phyloP scores from a whole-genome alignment of 805 yeast genomes.

The Ogataea methanolica region DNA sequence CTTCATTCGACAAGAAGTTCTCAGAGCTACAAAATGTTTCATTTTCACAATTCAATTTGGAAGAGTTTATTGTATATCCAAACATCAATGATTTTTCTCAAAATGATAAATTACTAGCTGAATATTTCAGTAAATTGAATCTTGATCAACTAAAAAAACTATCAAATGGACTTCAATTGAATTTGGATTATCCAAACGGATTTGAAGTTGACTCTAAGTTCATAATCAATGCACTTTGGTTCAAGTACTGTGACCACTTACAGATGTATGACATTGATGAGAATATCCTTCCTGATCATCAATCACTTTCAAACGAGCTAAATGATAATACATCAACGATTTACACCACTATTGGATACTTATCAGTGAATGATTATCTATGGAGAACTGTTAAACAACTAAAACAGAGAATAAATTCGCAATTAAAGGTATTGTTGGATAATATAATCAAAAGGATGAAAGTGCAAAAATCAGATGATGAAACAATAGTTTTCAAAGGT shows the following conservation, averaged over 20 bases:
- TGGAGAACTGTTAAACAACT: neutral
- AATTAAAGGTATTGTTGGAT: neutral
- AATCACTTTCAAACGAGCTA: too few relatives aligned
- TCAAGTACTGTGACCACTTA: slow-evolving; percentile 8
- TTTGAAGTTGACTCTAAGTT: slow-evolving; percentile 6
- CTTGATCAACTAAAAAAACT: slow-evolving; percentile 1
- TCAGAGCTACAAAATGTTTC: neutral
- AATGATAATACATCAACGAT: neutral
- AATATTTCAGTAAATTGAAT: neutral
- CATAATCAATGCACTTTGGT: slow-evolving; percentile 13
- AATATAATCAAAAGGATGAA: slow-evolving; percentile 1
- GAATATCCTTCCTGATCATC: neutral
- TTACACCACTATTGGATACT: slow-evolving; percentile 1
- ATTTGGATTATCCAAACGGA: slow-evolving; percentile 1
- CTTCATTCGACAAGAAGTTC: neutral
- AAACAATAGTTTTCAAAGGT: neutral
- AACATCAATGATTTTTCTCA: slow-evolving; percentile 1
- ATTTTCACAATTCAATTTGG: slow-evolving; percentile 1
- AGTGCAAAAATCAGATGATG: neutral
- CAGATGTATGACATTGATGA: neutral
- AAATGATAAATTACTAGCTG: slow-evolving; percentile 1
- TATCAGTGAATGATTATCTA: slow-evolving; percentile 7
- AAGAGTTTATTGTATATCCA: slow-evolving; percentile 3
- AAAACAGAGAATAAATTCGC: neutral
- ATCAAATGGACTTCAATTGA: slow-evolving; percentile 1